These are phyloP conservation scores for Coniochaeta sp. DNA, from an alignment of 2,329 filamentous ascomycete species.

Conservation along the genomic window DNA sequence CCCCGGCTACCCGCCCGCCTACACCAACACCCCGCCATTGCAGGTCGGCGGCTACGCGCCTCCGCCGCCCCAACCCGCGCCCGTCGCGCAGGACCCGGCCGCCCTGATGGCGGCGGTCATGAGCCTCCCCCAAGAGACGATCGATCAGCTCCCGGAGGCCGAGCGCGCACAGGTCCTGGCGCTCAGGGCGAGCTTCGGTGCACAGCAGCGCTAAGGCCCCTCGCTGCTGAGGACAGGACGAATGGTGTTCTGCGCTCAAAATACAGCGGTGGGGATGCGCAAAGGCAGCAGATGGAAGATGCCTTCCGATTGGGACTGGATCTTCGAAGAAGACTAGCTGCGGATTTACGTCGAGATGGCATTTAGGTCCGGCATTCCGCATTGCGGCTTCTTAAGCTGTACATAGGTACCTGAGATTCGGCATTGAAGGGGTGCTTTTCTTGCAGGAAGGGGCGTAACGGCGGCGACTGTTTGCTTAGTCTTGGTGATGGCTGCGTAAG, in stretches of 20 bases:
- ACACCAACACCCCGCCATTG: conserved; percentile 41
- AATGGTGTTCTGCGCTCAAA: background rate
- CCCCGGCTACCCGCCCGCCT: conserved; percentile 22
- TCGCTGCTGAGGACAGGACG: background rate
- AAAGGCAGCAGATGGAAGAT: background rate
- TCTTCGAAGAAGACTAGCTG: background rate
- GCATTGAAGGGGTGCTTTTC: background rate
- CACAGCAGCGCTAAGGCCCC: conserved; percentile 1
- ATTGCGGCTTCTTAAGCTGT: background rate
- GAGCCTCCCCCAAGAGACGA: conserved; percentile 69
- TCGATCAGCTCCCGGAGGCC: conserved; percentile 69
- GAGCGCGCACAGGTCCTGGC: conserved; percentile 75
- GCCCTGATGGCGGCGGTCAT: conserved; percentile 76
- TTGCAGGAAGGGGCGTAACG: background rate
- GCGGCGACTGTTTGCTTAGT: background rate
- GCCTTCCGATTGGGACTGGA: background rate
- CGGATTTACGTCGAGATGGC: background rate
- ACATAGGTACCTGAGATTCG: background rate
- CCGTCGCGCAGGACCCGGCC: conserved; percentile 49
- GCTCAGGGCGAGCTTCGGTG: conserved; percentile 59
- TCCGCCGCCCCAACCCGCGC: conserved; percentile 28
- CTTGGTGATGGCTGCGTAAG: background rate
- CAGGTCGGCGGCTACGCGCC: conserved; percentile 34
- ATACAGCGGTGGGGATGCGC: background rate
- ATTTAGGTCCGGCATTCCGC: background rate